phyloP scores from a whole-genome alignment of 352 stramenopile genomes.

The Phytopythium montanum region DNA sequence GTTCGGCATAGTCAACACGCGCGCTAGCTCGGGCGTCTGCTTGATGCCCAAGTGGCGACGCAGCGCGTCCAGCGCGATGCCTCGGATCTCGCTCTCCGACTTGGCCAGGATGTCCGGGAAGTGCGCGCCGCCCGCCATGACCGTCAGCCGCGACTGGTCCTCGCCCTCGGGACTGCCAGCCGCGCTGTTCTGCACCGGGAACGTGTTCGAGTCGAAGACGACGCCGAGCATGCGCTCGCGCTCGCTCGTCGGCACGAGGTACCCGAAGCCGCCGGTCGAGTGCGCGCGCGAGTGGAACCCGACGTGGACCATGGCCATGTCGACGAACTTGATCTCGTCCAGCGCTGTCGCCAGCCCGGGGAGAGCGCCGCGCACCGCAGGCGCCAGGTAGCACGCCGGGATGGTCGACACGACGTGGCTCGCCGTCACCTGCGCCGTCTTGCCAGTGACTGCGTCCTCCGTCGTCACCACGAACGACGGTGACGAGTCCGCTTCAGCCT shows the following conservation, averaged over 20 bases:
- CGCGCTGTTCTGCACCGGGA: constrained; percentile 69
- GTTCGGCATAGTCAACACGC: constrained; percentile 46
- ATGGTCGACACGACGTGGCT: constrained; percentile 80
- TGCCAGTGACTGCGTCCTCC: constrained; percentile 26
- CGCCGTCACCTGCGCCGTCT: constrained; percentile 36
- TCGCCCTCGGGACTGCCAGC: constrained; percentile 6
- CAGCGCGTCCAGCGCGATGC: constrained; percentile 60
- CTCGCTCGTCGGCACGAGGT: constrained; percentile 75
- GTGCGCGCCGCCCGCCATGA: constrained; percentile 84
- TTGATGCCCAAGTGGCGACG: constrained; percentile 71
- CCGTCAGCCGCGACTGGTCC: constrained; percentile 69
- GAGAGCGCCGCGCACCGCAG: constrained; percentile 32
- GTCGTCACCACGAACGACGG: constrained; percentile 37
- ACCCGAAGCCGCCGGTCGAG: constrained; percentile 74
- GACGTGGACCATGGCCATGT: constrained; percentile 83
- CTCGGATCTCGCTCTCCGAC: constrained; percentile 44
- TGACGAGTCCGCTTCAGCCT: constrained; percentile 7
- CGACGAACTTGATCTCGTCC: constrained; percentile 66
- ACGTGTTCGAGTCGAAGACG: constrained; percentile 88
- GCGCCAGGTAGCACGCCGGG: constrained; percentile 53
- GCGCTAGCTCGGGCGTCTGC: constrained; percentile 49
- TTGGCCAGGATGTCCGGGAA: constrained; percentile 53
- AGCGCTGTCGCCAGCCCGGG: constrained; percentile 51
- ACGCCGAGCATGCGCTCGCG: constrained; percentile 72
- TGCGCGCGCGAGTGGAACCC: constrained; percentile 63